Evolutionary conservation across 2,329 filamentous ascomycete species (phyloP).

Genomic region (Bipolaris sorokiniana): DNA sequence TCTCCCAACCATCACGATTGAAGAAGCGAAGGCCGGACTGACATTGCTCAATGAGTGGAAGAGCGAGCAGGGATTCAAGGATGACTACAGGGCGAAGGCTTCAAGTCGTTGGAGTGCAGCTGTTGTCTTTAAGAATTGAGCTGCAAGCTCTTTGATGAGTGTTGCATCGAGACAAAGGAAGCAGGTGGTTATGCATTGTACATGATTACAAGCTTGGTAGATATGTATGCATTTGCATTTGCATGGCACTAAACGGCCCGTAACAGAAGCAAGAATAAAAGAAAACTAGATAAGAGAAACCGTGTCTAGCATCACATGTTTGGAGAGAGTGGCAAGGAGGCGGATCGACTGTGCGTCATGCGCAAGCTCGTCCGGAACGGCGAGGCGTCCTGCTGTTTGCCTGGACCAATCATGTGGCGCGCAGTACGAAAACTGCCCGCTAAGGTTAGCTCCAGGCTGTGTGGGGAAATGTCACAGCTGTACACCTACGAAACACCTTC

Average conservation of each 20-base stretch:
- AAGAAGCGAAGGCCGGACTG: slow-evolving; percentile 64
- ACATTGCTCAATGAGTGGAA: slow-evolving; percentile 59
- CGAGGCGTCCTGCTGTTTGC: neutral
- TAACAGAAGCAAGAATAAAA: slow-evolving; percentile 16
- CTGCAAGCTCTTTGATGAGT: neutral
- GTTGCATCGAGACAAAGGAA: neutral
- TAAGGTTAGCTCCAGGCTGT: slow-evolving; percentile 13
- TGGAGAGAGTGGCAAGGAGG: neutral
- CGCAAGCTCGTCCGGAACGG: slow-evolving; percentile 2
- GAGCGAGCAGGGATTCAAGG: slow-evolving; percentile 56
- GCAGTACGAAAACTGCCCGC: slow-evolving; percentile 25
- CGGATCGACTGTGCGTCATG: slow-evolving; percentile 4
- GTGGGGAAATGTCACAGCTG: slow-evolving; percentile 21
- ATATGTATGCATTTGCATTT: slow-evolving; percentile 16
- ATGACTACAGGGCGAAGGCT: slow-evolving; percentile 55
- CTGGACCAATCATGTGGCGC: slow-evolving; percentile 18
- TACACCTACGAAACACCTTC: slow-evolving; percentile 13
- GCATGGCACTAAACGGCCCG: slow-evolving; percentile 3
- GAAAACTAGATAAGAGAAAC: neutral
- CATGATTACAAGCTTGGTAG: slow-evolving; percentile 7
- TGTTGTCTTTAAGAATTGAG: slow-evolving; percentile 40
- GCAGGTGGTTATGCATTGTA: slow-evolving; percentile 4
- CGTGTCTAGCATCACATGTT: neutral
- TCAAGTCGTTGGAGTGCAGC: slow-evolving; percentile 50
- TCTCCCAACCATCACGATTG: slow-evolving; percentile 57